Evolutionary conservation across 805 yeast species (phyloP).

Genomic region (Lachancea lanzarotensis): DNA sequence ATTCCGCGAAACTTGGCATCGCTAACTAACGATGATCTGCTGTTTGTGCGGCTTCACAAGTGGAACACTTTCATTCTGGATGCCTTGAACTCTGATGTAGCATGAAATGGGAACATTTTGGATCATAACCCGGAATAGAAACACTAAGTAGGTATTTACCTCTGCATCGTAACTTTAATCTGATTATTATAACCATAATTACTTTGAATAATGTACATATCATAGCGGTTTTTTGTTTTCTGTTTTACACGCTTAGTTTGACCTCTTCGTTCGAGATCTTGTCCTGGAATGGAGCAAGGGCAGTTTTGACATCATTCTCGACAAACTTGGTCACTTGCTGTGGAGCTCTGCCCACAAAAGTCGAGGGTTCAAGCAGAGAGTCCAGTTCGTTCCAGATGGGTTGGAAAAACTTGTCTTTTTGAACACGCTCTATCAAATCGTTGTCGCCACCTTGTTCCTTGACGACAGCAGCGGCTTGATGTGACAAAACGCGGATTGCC

Average conservation of each 20-base stretch:
- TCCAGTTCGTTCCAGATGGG: constrained; percentile 88
- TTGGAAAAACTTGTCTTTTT: constrained; percentile 68
- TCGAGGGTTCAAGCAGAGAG: constrained; percentile 74
- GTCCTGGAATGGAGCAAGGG: constrained; percentile 60
- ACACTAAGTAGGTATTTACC: neutral
- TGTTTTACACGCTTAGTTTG: constrained; percentile 60
- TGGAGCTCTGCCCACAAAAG: constrained; percentile 98
- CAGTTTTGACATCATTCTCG: constrained; percentile 73
- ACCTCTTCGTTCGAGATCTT: constrained; percentile 61
- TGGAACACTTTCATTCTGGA: constrained; percentile 54
- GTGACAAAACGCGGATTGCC: constrained; percentile 91
- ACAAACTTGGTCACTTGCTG: constrained; percentile 94
- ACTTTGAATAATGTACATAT: neutral
- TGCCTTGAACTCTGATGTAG: constrained; percentile 5
- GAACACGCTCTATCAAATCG: constrained; percentile 86
- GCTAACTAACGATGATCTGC: constrained; percentile 46
- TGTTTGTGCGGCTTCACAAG: constrained; percentile 49
- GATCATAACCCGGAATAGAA: neutral
- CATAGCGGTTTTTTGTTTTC: neutral
- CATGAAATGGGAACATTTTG: neutral
- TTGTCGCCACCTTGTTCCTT: constrained; percentile 98
- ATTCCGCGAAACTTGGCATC: constrained; percentile 51
- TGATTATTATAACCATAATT: neutral
- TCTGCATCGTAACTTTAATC: neutral
- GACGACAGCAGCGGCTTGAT: constrained; percentile 95